Evolutionary conservation across 176 grass and related monocot species (phyloP).

Genomic region (Musa beccarii): DNA sequence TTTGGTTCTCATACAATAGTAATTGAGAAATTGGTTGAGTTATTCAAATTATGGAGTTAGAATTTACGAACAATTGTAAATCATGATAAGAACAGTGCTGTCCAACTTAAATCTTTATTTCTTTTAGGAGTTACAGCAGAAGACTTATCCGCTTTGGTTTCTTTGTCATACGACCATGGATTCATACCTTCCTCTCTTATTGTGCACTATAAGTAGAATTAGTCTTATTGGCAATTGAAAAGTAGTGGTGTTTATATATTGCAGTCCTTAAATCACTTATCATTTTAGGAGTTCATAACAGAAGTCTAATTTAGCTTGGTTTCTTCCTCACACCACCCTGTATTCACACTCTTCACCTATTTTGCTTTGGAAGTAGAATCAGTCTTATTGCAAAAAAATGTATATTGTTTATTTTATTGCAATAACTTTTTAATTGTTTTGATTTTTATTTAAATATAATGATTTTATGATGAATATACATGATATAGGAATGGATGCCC

Average conservation of each 20-base stretch:
- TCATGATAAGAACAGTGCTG: not conserved
- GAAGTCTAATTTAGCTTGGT: not conserved
- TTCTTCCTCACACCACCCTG: not conserved
- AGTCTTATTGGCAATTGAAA: not conserved
- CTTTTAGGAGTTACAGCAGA: not conserved
- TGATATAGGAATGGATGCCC: constrained; percentile 73
- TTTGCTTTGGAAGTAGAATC: not conserved
- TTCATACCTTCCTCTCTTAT: not conserved
- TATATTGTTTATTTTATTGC: constrained; percentile 1
- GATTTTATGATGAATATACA: not conserved
- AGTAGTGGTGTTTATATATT: no score
- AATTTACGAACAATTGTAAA: not conserved
- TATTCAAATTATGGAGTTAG: not conserved
- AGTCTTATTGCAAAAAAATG: not conserved
- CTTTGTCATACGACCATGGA: not conserved
- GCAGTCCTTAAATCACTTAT: not conserved
- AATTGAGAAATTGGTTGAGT: not conserved
- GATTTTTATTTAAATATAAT: not conserved
- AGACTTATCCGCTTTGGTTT: not conserved
- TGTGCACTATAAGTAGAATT: not conserved
- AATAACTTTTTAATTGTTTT: not conserved
- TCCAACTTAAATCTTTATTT: not conserved
- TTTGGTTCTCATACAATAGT: not conserved
- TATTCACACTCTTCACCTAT: not conserved
- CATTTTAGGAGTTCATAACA: not conserved